Evolutionary conservation across 2,329 filamentous ascomycete species (phyloP), one percentile per base, ranked within the genome.

Genomic region (Pseudocercospora vitis): DNA sequence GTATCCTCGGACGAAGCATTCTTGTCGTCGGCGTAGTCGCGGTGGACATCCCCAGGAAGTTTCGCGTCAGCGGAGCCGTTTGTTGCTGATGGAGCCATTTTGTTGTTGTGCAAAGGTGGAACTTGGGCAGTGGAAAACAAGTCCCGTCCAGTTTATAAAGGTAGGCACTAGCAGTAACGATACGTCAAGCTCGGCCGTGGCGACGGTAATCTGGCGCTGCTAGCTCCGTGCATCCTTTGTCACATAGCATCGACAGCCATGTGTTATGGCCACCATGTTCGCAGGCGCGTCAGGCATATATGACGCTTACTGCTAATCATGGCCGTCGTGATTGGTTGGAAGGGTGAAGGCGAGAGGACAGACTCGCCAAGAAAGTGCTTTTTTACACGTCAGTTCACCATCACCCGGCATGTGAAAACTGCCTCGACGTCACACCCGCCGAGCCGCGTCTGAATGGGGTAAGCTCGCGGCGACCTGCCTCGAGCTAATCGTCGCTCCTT

Each of bases 1-100:
- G 73, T 73, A 46, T 78, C 71, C 53, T 76, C 64, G 2, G 73
- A 70, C 7, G 68, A 65, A 9, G 75, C 66, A 37, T 75, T 71
- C 46, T 74, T 71, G 60, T 78, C 76, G 28, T 75, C 74, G 46
- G 64, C 65, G 60, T 78, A 78, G 60, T 73, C 68, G 53, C 72
- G 69, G 63, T 71, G 50, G 24, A 52, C 31, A 32, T 61, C 50
- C 11, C 58, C 58, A 16, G 39, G 42, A 16, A 37, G 11, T 11
- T 46, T 29, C 16, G 48, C 57, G 21, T 61, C 59, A 7, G 59
- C 50, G 4, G 48, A 28, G 52, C 44, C 55, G 28, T 52, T 49
- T 24, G 55, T 61, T 52, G 59, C 55, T 46, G 58, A 50, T 37
- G 58, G 58, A 28, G 60, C 60, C 60, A 63, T 63, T 8, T 45